Evolutionary conservation across 768 basidiomycete genomes (phyloP), one percentile per base, ranked within the genome.

Genomic region (Tricholoma saponaceum): DNA sequence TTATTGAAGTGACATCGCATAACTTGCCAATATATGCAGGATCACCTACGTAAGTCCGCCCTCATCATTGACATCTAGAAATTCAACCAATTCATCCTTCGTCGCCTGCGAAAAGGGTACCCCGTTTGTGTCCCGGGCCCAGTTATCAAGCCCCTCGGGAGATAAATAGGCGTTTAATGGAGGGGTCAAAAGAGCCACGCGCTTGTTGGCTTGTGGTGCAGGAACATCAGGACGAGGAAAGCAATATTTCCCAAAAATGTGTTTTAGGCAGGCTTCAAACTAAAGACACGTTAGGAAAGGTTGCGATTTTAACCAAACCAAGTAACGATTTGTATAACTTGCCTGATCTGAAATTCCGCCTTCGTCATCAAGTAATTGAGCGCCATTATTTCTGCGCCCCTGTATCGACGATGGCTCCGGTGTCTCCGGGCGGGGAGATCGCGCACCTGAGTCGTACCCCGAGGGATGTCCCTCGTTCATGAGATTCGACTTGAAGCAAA

Each of bases 101-200:
- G 87, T 86, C 63, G 87, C 90, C 52, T 84, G 76, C 4, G 85
- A 80, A 59, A 92, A 89, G n/a, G 87, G 84, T 37, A 79, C 77
- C n/a, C 90, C 91, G 59, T 93, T 93, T 9, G 91, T 93, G 56
- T 90, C 91, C 23, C 71, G 72, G 12, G 90, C 89, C 86, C 88
- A 93, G 43, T 76, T 76, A 68, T 92, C 90, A 52, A 92, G 70
- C 7, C 83, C 89, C 56, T 83, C 74, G 1, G 77, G 69, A 6
- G 81, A 75, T 16, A 91, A 74, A 68, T 74, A 86, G 44, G 90
- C 84, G 61, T 79, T 74, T 4, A 77, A 71, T n/a, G 77, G 76
- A 9, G 86, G 83, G 7, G 67, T 69, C 16, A 81, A 74, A 35
- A 86, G 63, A 22, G 64, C 63, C 28, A 59, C 65, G 32, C 67